Conservation (phyloP, 2,329 filamentous ascomycete species). For the Parascedosporium putredinis region DNA sequence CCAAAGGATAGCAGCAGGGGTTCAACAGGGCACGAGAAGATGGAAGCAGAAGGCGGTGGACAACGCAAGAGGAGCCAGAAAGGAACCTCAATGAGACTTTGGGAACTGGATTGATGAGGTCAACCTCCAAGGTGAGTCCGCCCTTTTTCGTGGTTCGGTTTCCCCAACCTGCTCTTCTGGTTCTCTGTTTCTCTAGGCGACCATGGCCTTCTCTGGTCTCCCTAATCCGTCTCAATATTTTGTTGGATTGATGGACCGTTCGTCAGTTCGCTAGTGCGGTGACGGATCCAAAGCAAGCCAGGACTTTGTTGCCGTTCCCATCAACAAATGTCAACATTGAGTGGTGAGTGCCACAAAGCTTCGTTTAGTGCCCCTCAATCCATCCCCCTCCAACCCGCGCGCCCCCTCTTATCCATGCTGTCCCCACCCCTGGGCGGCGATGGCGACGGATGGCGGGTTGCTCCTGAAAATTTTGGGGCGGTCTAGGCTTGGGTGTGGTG, state of each 20-base stretch:
- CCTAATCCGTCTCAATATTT: conserved; percentile 1
- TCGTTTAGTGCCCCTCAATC: not conserved
- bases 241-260: not conserved
- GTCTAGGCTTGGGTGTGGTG: conserved; percentile 4
- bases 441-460: not conserved
- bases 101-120: not conserved
- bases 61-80: not conserved
- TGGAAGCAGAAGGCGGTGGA: conserved; percentile 2
- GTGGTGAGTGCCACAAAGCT: not conserved
- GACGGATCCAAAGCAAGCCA: not conserved
- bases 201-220: not conserved
- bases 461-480: conserved; percentile 6
- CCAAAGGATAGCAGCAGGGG: not conserved
- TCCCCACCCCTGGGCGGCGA: not conserved
- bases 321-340: conserved; percentile 1
- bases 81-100: not conserved
- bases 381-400: not conserved
- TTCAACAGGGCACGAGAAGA: not conserved
- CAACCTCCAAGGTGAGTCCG: not conserved
- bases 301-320: not conserved
- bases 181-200: not conserved
- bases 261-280: not conserved
- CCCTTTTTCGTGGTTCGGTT: no score
- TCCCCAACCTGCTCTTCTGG: no score
- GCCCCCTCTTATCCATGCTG: no score